These are phyloP conservation scores for Trichoderma pleuroti DNA, from an alignment of 2,329 filamentous ascomycete genomes.

Conservation along the genomic window DNA sequence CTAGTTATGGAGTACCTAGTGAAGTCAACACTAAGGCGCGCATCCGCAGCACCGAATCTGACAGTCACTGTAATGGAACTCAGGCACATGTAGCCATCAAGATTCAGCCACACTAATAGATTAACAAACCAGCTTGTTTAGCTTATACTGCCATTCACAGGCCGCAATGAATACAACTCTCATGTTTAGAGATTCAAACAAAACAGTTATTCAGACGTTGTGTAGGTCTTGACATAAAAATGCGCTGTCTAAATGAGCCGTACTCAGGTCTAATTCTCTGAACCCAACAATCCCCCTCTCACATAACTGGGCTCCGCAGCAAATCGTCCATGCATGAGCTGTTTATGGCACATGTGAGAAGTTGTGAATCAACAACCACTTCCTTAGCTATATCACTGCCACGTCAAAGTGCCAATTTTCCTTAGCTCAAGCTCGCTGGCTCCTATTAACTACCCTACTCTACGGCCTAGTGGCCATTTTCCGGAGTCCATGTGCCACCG, in stretches of 20 bases:
- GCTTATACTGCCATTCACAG: background rate
- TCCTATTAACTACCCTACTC: background rate
- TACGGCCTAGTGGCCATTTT: background rate
- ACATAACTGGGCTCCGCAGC: too few relatives aligned
- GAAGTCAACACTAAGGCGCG: too few relatives aligned
- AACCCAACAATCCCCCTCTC: fast-evolving
- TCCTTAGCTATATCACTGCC: background rate
- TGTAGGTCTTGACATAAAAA: background rate
- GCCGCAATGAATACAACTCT: background rate
- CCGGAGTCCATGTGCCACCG: background rate
- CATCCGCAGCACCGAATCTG: background rate
- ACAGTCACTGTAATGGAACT: background rate
- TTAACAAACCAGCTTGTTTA: background rate
- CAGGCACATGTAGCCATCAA: background rate
- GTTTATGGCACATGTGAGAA: too few relatives aligned
- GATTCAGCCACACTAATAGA: background rate
- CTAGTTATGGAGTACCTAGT: too few relatives aligned
- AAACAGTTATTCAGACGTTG: fast-evolving
- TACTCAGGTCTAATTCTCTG: background rate
- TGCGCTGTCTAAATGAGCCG: too few relatives aligned
- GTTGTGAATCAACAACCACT: background rate
- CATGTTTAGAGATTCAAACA: background rate
- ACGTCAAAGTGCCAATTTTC: background rate
- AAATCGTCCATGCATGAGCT: too few relatives aligned
- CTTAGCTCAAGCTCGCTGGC: background rate